Evolutionary conservation across 345 rosid species (phyloP), one percentile per base, ranked within the genome.

Genomic region (Citrus inodora): DNA sequence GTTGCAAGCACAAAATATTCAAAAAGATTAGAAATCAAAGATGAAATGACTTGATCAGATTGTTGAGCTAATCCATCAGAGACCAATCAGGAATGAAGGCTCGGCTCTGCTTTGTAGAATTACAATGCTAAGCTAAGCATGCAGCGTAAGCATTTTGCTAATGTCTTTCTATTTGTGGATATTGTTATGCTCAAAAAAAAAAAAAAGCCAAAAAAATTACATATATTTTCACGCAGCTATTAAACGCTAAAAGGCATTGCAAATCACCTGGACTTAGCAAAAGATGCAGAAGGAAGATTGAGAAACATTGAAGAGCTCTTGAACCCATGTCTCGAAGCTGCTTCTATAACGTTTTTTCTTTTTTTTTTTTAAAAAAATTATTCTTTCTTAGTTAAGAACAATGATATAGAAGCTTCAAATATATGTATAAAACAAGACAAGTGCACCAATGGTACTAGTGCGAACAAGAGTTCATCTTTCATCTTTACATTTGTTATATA

Each of bases 201-300:
- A 42, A 46, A 42, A 42, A 42, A 42, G 0, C 46, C 10, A 0
- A 38, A 40, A 40, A 40, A 40, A 40, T 40, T 13, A 46, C 37
- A 5, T 1, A 30, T 16, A 27, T 27, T 5, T 46, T 16, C n/a
- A 35, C 22, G 51, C 68, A 73, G 46, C 22, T 19, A 76, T 51
- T 46, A 53, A 73, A 24, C 10, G 22, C 25, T 22, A 25, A 35
- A 69, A 24, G 67, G 27, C 27, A 79, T 32, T 10, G 70, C 24
- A 65, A 67, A 79, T 93, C 86, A 97, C 99, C 97, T 94, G 98
- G 84, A 76, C 64, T 70, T 68, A 90, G 76, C 63, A 89, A 84
- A 70, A 91, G 90, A 73, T 76, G 85, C 51, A 87, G 55, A 84
- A 91, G 82, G 84, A 90, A 77, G 84, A 89, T 56, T 33, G 78